Evolutionary conservation across 1,139 yeast genomes (phyloP), one percentile per base, ranked within the genome.

Genomic region (Pichia sp.): DNA sequence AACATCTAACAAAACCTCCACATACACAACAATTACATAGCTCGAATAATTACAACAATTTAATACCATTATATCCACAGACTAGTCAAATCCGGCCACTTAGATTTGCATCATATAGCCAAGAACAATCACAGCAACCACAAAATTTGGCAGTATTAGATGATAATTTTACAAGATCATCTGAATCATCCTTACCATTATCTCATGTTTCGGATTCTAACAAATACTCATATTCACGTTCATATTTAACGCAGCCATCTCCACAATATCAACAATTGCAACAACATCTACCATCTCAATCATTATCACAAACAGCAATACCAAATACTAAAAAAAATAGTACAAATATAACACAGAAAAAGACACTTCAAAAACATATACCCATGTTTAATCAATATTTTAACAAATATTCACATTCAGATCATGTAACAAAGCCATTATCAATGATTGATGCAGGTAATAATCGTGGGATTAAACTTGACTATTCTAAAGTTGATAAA

Each of bases 401-500:
- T 21, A 31, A 14, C n/a, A 29, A 29, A 29, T 10, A 19, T 13
- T 13, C 22, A 7, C 8, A 29, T 19, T 19, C 16, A 3, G 22
- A 20, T 19, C 18, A 16, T 13, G n/a, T n/a, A 19, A 29, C 18
- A n/a, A 15, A 19, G 4, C n/a, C 32, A 13, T 9, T 23, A 18
- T 40, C 44, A 11, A 40, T 43, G 42, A 41, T 38, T 19, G 43
- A 38, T 39, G 25, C 24, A n/a, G 30, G 30, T 29, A 41, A 18
- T 24, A 49, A 38, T 47, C 51, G 38, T 31, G 40, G 45, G 38
- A 38, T 52, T 45, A 38, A 42, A 47, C 43, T 45, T 23, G 50
- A 45, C 35, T 41, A 45, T 41, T 40, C 41, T 5, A 51, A 50
- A n/a, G 31, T 54, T 2, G 48, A 57, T n/a, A 47, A 51, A 8